A percentile compares a stretch with the other conserved stretches of the same genome.
Evolutionary conservation across 176 grass and related monocot genomes (phyloP).

Genomic region (Oryza officinalis): DNA sequence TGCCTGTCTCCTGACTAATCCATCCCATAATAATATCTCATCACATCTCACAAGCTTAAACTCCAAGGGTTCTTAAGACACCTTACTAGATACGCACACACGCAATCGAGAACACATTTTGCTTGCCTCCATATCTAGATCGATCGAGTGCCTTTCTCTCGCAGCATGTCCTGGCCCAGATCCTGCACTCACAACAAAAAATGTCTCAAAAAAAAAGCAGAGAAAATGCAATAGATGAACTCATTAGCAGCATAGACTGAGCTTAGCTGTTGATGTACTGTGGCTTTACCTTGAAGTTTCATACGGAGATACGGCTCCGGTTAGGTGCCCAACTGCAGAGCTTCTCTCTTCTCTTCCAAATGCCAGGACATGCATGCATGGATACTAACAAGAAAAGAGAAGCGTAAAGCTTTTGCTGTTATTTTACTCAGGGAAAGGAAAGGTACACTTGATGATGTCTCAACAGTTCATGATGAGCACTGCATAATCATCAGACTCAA

Average conservation of each 20-base stretch:
- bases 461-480: constrained; percentile 21
- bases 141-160: constrained; percentile 27
- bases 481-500: constrained; percentile 46
- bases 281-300: constrained; percentile 50
- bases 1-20: constrained; percentile 34
- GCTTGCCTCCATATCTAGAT: not conserved
- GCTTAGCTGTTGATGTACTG: constrained; percentile 36
- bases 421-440: constrained; percentile 41
- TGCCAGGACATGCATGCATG: not conserved
- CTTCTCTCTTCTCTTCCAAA: constrained; percentile 8
- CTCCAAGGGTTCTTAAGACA: constrained; percentile 37
- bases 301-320: constrained; percentile 46
- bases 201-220: not conserved
- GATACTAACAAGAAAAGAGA: constrained; percentile 19
- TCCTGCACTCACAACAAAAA: not conserved
- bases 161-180: constrained; percentile 46
- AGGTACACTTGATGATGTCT: constrained; percentile 39
- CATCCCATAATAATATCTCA: constrained; percentile 14
- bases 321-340: constrained; percentile 42
- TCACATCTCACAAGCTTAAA: constrained; percentile 30
- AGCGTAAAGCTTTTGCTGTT: constrained; percentile 47
- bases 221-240: not conserved
- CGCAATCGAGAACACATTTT: not conserved
- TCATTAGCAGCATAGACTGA: constrained; percentile 7
- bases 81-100: constrained; percentile 41